Conservation (phyloP, 78 protist species). For the Cyanophora paradoxa region DNA sequence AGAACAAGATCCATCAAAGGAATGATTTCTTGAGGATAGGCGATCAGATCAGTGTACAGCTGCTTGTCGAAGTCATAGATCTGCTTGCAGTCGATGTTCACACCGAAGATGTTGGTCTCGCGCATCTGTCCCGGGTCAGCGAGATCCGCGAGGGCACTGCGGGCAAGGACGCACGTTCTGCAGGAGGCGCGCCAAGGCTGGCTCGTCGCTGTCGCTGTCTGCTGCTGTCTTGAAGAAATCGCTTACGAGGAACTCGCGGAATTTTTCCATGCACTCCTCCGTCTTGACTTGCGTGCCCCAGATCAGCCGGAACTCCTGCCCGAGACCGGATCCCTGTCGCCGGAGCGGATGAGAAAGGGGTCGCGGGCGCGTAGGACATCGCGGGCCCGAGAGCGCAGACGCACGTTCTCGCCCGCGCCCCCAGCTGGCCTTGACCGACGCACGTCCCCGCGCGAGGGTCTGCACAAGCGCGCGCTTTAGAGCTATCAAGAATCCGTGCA, state of each 20-base stretch:
- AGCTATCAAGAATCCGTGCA: too few relatives aligned
- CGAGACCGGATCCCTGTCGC: too few relatives aligned
- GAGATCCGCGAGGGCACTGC: background rate
- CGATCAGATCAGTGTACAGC: constrained; percentile 2
- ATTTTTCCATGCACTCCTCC: background rate
- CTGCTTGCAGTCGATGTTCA: constrained; percentile 37
- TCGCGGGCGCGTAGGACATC: too few relatives aligned
- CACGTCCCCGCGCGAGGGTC: too few relatives aligned
- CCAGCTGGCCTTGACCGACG: too few relatives aligned
- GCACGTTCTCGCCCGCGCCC: too few relatives aligned
- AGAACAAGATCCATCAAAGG: background rate
- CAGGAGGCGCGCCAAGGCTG: background rate
- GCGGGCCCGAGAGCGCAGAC: too few relatives aligned
- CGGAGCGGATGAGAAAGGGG: too few relatives aligned
- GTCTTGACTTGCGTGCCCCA: constrained; percentile 10
- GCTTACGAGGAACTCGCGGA: background rate
- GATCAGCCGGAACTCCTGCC: background rate
- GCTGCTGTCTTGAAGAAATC: background rate
- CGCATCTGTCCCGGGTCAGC: background rate
- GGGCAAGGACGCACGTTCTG: background rate
- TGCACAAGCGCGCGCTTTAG: too few relatives aligned
- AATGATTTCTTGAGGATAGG: background rate
- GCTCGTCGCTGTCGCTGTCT: too few relatives aligned
- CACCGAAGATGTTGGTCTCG: background rate
- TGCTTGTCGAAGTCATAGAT: constrained; percentile 7